Base-by-base conservation (phyloP, 2,329 filamentous ascomycete species). In the Grosmannia clavigera region DNA sequence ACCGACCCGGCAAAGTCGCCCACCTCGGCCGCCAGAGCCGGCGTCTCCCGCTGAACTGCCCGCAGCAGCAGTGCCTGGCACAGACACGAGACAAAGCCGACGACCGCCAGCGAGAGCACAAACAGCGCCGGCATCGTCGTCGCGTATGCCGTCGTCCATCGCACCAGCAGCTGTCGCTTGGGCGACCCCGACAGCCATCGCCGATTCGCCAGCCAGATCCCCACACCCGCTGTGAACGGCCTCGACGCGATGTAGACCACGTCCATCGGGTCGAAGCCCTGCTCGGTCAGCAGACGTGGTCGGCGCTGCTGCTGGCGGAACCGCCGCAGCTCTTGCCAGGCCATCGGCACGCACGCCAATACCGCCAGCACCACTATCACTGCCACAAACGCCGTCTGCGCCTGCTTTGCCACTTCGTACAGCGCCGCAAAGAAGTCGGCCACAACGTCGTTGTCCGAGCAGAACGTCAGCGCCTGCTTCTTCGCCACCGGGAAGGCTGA, bases 111-210 rank as follows among this genome's bases (percentile, higher is more conserved):
- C 5, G 87, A 86, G 7, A 96, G 80, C 6, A 96, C 82, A 67
- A 96, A 92, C n/a, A 96, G 76, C 22, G 91, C 92, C 0, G 90
- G 83, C 0, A 87, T 74, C 0, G 91, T 91, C 0, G 91, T 96
- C n/a, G 85, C 85, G 70, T 96, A 96, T 10, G 92, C 88, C 64
- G 94, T 77, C 58, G 84, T 83, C 91, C 92, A 96, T 63, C 92
- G 84, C 11, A 85, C 79, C 51, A 96, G 79, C 54, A 88, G 81
- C 70, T 90, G 86, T 58, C 82, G 80, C 65, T 86, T 74, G 71
- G 81, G 72, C 40, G 58, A 81, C 27, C 29, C 35, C 33, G 38
- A 9, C 53, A 10, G 22, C 12, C 7, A 14, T 73, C 92, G 84
- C 61, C 76, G 79, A 58, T 80, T 80, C 7, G 88, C 83, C 25